phyloP scores from a whole-genome alignment of 2,329 filamentous ascomycete genomes.

The Purpureocillium takamizusanense region DNA sequence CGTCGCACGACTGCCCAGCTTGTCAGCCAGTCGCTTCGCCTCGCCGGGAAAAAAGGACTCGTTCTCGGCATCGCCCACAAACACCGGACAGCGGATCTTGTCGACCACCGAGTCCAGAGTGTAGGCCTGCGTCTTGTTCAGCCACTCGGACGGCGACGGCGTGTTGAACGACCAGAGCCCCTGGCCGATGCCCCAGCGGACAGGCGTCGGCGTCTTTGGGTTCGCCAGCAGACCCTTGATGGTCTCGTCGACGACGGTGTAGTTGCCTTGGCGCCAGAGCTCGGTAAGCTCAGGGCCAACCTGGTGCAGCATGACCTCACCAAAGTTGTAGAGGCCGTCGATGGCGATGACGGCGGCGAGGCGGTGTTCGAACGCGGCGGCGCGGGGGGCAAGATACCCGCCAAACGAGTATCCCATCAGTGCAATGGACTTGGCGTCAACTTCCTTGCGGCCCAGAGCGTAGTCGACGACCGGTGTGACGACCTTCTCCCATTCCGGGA shows the following conservation, averaged over 20 bases:
- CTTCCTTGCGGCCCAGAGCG: conserved; percentile 13
- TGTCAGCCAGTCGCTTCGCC: conserved; percentile 1
- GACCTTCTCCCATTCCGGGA: conserved; percentile 31
- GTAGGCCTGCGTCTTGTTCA: conserved; percentile 8
- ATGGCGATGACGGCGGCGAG: conserved; percentile 26
- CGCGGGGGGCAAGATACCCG: conserved; percentile 27
- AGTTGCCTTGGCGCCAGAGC: conserved; percentile 8
- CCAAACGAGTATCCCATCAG: conserved; percentile 31
- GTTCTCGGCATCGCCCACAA: conserved; percentile 10
- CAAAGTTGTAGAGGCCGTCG: conserved; percentile 26
- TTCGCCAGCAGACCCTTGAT: conserved; percentile 1
- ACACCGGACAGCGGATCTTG: conserved; percentile 11
- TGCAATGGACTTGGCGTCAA: conserved; percentile 20
- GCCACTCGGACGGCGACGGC: conserved; percentile 10
- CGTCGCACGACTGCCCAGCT: conserved; percentile 4
- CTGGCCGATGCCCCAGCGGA: conserved; percentile 13
- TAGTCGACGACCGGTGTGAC: conserved; percentile 30
- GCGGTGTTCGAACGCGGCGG: conserved; percentile 33
- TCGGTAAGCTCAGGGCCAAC: conserved; percentile 4
- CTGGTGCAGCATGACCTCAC: conserved; percentile 5
- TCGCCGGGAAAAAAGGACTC: conserved; percentile 6
- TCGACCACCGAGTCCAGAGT: conserved; percentile 8
- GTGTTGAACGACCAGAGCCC: conserved; percentile 15
- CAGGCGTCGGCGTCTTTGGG: background rate
- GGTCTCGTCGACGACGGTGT: conserved; percentile 8